Conservation (phyloP, 306 rosid genomes). For the Acacia melanoxylon region DNA sequence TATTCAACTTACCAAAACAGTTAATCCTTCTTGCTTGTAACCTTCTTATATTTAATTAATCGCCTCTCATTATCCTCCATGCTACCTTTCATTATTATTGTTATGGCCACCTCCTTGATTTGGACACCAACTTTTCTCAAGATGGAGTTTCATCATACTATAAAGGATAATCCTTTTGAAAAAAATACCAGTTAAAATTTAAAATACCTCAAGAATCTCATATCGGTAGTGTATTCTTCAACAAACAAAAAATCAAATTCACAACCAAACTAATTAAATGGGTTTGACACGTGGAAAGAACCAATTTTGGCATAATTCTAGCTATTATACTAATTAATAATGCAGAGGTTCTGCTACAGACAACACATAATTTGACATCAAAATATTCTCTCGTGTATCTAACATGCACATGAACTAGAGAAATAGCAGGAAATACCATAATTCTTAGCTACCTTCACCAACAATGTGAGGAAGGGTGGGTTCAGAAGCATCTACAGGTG, state of each 20-base stretch:
- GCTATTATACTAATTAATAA: too few relatives aligned
- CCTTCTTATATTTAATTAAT: not conserved
- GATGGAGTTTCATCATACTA: too few relatives aligned
- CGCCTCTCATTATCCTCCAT: not conserved
- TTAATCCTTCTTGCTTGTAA: not conserved
- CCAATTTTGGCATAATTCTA: too few relatives aligned
- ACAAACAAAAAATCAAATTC: too few relatives aligned
- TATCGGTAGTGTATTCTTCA: too few relatives aligned
- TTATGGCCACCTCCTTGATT: not conserved
- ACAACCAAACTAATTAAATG: too few relatives aligned
- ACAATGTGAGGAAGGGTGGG: not conserved
- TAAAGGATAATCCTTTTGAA: too few relatives aligned
- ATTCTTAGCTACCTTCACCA: constrained; percentile 20
- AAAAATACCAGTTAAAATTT: too few relatives aligned
- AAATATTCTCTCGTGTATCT: not conserved
- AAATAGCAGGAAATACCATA: not conserved
- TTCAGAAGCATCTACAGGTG: not conserved
- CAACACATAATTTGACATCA: not conserved
- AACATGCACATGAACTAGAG: not conserved
- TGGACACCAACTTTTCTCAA: not conserved
- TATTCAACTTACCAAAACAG: not conserved
- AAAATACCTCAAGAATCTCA: too few relatives aligned
- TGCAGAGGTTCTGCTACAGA: too few relatives aligned
- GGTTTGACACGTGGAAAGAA: too few relatives aligned
- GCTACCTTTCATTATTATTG: not conserved